Base-by-base conservation (phyloP, 768 basidiomycete genomes). In the Asterophora parasitica region DNA sequence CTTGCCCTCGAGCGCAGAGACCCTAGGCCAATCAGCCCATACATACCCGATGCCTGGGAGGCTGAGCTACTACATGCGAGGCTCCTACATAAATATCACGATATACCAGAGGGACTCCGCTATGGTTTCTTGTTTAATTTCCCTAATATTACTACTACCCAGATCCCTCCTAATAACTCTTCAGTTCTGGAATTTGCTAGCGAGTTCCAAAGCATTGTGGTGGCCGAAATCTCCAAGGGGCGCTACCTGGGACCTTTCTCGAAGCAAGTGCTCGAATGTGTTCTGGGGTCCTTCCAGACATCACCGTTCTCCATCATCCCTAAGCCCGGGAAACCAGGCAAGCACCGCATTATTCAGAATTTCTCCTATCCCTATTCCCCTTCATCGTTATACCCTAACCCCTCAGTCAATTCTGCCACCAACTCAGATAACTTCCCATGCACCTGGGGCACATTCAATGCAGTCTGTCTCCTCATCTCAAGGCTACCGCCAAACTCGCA, bases 261-360 rank as follows among this genome's bases (percentile, higher is more conserved):
- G 5, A 35, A n/a, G 2, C 8, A 5, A 0, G 42, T 53, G 10
- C 27, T 61, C 2, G 62, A 65, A 40, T 0, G 9, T 0, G 15
- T 51, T 16, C 41, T 67, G 12, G 63, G 67, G 1, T 58, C 55
- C 0, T 68, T 67, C 30, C 65, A 65, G 19, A 48, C 63, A 0
- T 65, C 58, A 11, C 67, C 62, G 3, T 50, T 64, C 0, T 57
- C 38, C 1, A 23, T 65, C 13, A 53, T 63, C 26, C 60, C 58
- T 1, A 66, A 68, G 31, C 42, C 58, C 1, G 48, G 51, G 4
- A 55, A 52, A 8, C 57, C 55, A 0, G 53, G 52, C 0, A 58
- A 57, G 27, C 60, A 47, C 11, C 49, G 58, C 0, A 44, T 61
- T 4, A 49, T 68, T 4, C 66, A 67, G 23, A 61, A 69, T 26